These are phyloP conservation scores for Teratosphaeria destructans DNA, from an alignment of 2,329 filamentous ascomycete species.

Conservation along the genomic window DNA sequence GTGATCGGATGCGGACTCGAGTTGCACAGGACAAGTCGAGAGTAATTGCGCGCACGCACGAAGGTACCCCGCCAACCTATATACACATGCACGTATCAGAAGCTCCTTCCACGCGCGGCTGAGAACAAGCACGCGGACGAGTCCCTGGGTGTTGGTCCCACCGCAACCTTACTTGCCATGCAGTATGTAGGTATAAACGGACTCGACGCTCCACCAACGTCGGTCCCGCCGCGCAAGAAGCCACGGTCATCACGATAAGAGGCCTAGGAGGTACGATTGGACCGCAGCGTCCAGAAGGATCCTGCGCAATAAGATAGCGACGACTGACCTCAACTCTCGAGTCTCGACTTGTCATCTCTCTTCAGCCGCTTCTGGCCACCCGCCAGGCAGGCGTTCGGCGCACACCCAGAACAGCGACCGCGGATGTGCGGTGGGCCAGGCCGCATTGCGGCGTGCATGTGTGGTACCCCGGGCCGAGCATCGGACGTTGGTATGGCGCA, in stretches of 20 bases:
- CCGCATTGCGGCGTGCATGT: neutral
- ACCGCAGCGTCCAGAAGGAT: neutral
- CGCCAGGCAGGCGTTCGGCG: neutral
- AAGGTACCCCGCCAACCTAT: neutral
- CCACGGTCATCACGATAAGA: neutral
- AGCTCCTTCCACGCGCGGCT: neutral
- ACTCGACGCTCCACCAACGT: neutral
- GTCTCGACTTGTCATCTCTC: neutral
- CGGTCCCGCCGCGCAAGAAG: neutral
- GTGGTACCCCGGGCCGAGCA: neutral
- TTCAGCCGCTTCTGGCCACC: neutral
- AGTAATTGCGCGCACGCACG: neutral
- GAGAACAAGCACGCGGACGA: neutral
- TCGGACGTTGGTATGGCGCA: neutral
- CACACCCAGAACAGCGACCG: neutral
- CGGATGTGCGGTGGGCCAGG: neutral
- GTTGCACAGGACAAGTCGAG: neutral
- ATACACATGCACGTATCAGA: neutral
- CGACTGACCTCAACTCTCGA: neutral
- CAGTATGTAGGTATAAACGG: neutral
- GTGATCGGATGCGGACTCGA: neutral
- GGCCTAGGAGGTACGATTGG: neutral
- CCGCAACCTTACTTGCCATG: neutral
- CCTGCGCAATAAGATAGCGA: neutral
- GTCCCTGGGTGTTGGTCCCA: neutral